phyloP scores from a whole-genome alignment of 2,329 filamentous ascomycete species.

The Boeremia exigua region DNA sequence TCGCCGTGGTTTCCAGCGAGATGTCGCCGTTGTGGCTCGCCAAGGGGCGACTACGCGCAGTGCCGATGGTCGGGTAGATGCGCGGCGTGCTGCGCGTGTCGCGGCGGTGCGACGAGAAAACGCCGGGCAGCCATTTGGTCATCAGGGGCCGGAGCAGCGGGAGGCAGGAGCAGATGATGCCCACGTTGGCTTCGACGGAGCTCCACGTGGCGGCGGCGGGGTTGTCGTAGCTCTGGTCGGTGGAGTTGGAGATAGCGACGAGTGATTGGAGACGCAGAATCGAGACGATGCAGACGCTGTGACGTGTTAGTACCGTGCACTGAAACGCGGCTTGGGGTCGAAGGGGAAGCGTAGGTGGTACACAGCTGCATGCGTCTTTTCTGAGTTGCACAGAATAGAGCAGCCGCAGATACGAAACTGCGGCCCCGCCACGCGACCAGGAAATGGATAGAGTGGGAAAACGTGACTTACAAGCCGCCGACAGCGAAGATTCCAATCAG shows the following conservation, averaged over 20 bases:
- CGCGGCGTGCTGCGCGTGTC: conserved; percentile 15
- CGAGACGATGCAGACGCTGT: conserved; percentile 44
- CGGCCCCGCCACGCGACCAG: conserved; percentile 4
- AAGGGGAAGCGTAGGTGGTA: neutral
- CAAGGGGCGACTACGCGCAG: conserved; percentile 10
- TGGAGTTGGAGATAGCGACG: conserved; percentile 38
- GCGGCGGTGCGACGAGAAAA: conserved; percentile 27
- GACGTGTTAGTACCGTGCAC: conserved; percentile 6
- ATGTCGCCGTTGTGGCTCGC: conserved; percentile 15
- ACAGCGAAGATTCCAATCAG: conserved; percentile 48
- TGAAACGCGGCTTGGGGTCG: neutral
- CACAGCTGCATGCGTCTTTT: neutral
- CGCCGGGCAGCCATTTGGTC: conserved; percentile 29
- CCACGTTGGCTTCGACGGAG: conserved; percentile 40
- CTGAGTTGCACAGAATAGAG: conserved; percentile 9
- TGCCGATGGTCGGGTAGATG: conserved; percentile 21
- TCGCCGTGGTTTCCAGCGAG: conserved; percentile 12
- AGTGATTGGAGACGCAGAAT: conserved; percentile 44
- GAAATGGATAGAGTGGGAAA: neutral
- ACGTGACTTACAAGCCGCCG: conserved; percentile 48
- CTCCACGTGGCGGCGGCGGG: conserved; percentile 41
- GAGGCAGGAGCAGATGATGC: conserved; percentile 44
- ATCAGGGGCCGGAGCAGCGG: conserved; percentile 38
- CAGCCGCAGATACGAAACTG: conserved; percentile 12
- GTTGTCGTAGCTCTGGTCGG: conserved; percentile 42